Percentiles rank a stretch among this genome's conserved stretches.
These are phyloP conservation scores for Colletotrichum limetticola DNA, from an alignment of 2,329 filamentous ascomycete species.

Conservation along the genomic window DNA sequence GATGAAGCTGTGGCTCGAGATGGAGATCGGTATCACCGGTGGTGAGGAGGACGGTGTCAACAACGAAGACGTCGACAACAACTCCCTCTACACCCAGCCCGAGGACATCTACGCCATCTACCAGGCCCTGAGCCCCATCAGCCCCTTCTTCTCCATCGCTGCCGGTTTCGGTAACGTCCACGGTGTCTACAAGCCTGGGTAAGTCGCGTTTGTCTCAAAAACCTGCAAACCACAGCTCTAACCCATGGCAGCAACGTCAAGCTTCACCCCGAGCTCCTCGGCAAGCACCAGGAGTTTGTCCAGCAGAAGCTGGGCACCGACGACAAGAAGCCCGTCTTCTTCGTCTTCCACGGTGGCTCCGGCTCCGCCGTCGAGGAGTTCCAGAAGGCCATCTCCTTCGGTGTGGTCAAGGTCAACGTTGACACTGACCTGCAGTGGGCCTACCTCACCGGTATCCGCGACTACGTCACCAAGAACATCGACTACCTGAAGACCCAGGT, in stretches of 20 bases:
- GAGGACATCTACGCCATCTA: conserved; percentile 95
- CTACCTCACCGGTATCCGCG: conserved; percentile 91
- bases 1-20: conserved; percentile 99
- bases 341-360: conserved; percentile 99
- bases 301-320: conserved; percentile 78
- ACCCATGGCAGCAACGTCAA: conserved; percentile 75
- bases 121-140: conserved; percentile 85
- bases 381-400: conserved; percentile 86
- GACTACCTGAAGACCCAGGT: conserved; percentile 87
- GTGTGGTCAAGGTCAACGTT: conserved; percentile 99
- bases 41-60: conserved; percentile 98
- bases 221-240: background rate
- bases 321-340: conserved; percentile 94
- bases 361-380: conserved; percentile 93
- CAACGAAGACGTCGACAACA: conserved; percentile 96
- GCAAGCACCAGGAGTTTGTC: conserved; percentile 95
- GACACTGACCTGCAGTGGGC: conserved; percentile 98
- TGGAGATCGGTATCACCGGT: conserved; percentile 86
- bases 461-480: conserved; percentile 94
- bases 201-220: background rate
- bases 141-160: conserved; percentile 96
- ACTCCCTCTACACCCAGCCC: conserved; percentile 96
- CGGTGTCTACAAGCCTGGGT: conserved; percentile 96
- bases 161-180: conserved; percentile 99
- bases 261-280: conserved; percentile 93